Base-by-base conservation (phyloP, 129 eudicot genomes). In the Deinandra increscens region DNA sequence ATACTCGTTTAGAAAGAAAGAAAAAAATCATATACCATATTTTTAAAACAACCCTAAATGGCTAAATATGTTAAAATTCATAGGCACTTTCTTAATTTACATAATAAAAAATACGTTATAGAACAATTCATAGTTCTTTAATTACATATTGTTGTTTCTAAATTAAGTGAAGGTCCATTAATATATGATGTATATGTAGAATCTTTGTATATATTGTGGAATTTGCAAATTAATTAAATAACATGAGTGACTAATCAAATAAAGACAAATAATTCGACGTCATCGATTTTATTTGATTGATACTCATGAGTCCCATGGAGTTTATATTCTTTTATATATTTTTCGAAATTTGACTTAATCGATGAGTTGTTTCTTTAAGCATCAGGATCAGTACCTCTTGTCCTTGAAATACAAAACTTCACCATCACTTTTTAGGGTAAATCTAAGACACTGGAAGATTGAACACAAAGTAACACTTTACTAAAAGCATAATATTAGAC, bases 351-450 rank as follows among this genome's bases (percentile, higher is more conserved):
- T 68, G 76, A 81, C 77, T 60, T 78, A 77, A 84, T 78, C 49
- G 77, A 72, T 49, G 71, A 59, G 73, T 9, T 69, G 50, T 54
- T 39, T 59, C 72, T 69, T 53, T 54, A 50, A 77, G 82, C 84
- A 82, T 85, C 78, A 26, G 74, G 81, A 76, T 83, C 61, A 13
- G 74, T 79, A 46, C 79, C 70, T 48, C 53, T 18, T 72, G 79
- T 73, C 70, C 73, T 56, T 37, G 4, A 44, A 33, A 20, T 66
- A 56, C 44, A 61, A 75, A 75, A 59, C 46, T 60, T 66, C 42
- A 45, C 41, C 9, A 19, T 43, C 31, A 56, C 4, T n/a, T 67
- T 56, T 36, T 20, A 9, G 10, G 31, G 43, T 48, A 51, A 64
- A 29, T 38, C 15, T 46, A 39, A 64, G 71, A 44, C 75, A 73